A percentile compares a stretch with the other conserved stretches of the same genome.
Evolutionary conservation across 805 yeast species (phyloP).

Genomic region (Candida silvicultrix): DNA sequence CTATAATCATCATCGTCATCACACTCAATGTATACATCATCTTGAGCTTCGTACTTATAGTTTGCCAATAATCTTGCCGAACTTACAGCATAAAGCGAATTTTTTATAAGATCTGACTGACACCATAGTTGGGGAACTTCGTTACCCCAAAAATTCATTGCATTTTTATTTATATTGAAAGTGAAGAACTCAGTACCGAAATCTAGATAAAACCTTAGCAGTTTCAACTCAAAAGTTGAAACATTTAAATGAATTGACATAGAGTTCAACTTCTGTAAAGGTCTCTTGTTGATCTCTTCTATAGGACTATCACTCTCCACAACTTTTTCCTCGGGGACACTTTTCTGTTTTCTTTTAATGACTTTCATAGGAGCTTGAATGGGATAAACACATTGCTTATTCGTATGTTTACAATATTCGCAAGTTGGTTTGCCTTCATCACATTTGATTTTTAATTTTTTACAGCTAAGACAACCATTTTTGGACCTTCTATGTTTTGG

Average conservation of each 20-base stretch:
- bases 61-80: constrained; percentile 15
- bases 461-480: constrained; percentile 82
- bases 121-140: constrained; percentile 16
- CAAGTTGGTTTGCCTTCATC: constrained; percentile 78
- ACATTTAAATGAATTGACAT: constrained; percentile 11
- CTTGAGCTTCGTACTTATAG: constrained; percentile 10
- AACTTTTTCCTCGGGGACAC: neutral
- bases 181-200: constrained; percentile 18
- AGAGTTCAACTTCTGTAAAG: constrained; percentile 11
- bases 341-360: neutral
- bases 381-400: constrained; percentile 61
- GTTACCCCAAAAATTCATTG: constrained; percentile 9
- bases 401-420: constrained; percentile 67
- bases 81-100: constrained; percentile 14
- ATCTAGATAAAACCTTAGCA: constrained; percentile 15
- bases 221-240: constrained; percentile 13
- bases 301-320: neutral
- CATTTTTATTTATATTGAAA: constrained; percentile 5
- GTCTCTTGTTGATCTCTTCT: neutral
- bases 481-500: constrained; percentile 56
- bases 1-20: constrained; percentile 7
- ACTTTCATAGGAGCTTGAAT: constrained; percentile 2
- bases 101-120: constrained; percentile 9
- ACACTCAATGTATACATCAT: constrained; percentile 9
- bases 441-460: constrained; percentile 79